phyloP scores from a whole-genome alignment of 164 flowering plant genomes.

The Warburgia ugandensis region DNA sequence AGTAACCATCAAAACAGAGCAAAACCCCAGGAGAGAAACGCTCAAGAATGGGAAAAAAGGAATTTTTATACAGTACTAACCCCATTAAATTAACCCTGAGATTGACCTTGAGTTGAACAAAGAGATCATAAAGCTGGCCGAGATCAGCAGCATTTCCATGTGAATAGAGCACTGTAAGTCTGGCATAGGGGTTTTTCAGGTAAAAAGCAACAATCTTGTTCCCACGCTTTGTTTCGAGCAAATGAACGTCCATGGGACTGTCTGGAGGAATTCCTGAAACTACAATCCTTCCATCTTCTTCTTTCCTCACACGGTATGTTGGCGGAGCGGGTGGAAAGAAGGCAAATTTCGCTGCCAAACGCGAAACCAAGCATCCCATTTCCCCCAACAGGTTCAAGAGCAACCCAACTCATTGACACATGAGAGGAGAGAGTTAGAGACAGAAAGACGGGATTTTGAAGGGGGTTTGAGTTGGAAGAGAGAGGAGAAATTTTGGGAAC shows the following conservation, averaged over 20 bases:
- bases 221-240: conserved; percentile 63
- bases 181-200: conserved; percentile 3
- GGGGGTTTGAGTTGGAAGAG: no score
- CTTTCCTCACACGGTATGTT: conserved; percentile 53
- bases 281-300: conserved; percentile 43
- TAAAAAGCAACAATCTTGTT: conserved; percentile 10
- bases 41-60: no score
- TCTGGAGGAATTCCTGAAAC: conserved; percentile 46
- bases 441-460: no score
- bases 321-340: conserved; percentile 89
- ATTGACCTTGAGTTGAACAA: conserved; percentile 5
- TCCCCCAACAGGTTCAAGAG: conserved; percentile 16
- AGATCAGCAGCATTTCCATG: conserved; percentile 16
- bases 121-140: conserved; percentile 13
- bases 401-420: conserved; percentile 34
- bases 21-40: conserved; percentile 2
- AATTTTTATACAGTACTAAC: no score
- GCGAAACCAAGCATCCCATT: conserved; percentile 73
- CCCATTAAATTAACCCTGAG: conserved; percentile 13
- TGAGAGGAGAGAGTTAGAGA: no score
- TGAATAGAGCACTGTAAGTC: conserved; percentile 10
- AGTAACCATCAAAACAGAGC: conserved; percentile 1
- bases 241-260: conserved; percentile 50
- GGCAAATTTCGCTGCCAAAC: conserved; percentile 74
- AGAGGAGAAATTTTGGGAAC: no score